phyloP scores from a whole-genome alignment of 805 yeast genomes.

The Candida hungchunana region DNA sequence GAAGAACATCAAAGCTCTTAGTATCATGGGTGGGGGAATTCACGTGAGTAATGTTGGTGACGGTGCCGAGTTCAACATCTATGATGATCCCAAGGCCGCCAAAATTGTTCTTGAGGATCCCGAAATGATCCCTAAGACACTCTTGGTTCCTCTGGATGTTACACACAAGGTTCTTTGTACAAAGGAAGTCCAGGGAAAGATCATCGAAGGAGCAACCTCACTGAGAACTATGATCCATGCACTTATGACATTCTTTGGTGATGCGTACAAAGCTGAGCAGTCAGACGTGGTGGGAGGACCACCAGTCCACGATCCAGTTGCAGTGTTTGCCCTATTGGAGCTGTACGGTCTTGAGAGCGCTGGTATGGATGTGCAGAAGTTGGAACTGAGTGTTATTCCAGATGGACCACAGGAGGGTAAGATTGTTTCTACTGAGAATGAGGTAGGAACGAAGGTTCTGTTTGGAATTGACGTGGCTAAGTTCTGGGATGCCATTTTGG shows the following conservation, averaged over 20 bases:
- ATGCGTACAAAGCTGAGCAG: constrained; percentile 38
- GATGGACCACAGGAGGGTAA: constrained; percentile 11
- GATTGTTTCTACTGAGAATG: constrained; percentile 9
- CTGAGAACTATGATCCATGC: constrained; percentile 54
- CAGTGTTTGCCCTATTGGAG: constrained; percentile 53
- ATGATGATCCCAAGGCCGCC: constrained; percentile 77
- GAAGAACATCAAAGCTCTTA: constrained; percentile 44
- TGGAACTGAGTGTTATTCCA: constrained; percentile 1
- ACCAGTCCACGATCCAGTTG: constrained; percentile 78
- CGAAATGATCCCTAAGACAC: constrained; percentile 39
- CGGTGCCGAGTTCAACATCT: constrained; percentile 71
- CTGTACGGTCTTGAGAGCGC: constrained; percentile 23
- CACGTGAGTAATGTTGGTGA: constrained; percentile 30
- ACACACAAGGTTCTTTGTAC: constrained; percentile 64
- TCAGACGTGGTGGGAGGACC: constrained; percentile 51
- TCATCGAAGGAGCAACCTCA: constrained; percentile 36
- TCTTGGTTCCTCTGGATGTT: constrained; percentile 63
- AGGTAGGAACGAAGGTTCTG: constrained; percentile 37
- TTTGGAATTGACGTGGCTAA: constrained; percentile 34
- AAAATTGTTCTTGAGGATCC: constrained; percentile 46
- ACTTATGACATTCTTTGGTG: constrained; percentile 47
- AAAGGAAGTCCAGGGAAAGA: constrained; percentile 32
- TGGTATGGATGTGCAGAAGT: constrained; percentile 8
- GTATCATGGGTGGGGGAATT: constrained; percentile 76
- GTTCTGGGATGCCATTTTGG: constrained; percentile 52